Percentiles rank a stretch among this genome's conserved stretches.
Evolutionary conservation across 306 rosid genomes (phyloP).

Genomic region (Ormosia emarginata): DNA sequence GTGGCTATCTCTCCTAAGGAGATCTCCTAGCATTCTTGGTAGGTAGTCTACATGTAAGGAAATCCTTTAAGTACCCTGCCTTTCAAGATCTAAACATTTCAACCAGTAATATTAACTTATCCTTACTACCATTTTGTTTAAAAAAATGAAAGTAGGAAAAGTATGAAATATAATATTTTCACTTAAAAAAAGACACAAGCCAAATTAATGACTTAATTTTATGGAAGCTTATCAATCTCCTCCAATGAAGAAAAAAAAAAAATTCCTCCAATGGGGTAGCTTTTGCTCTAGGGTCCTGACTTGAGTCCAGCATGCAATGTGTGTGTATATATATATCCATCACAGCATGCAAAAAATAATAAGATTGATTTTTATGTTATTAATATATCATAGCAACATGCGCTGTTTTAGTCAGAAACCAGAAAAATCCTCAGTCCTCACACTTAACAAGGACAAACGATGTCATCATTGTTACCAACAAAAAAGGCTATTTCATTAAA

Average conservation of each 20-base stretch:
- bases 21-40: too few species aligned
- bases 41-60: too few species aligned
- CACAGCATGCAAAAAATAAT: constrained; percentile 20
- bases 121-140: neutral
- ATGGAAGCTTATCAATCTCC: neutral
- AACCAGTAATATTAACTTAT: too few species aligned
- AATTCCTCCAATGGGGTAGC: neutral
- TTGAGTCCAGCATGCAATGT: neutral
- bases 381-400: constrained; percentile 22
- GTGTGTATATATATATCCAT: neutral
- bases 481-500: neutral
- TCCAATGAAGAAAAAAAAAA: neutral
- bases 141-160: neutral
- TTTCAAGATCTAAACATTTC: neutral
- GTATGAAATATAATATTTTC: neutral
- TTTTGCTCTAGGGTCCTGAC: neutral
- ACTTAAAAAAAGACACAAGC: neutral
- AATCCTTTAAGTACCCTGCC: neutral
- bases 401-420: constrained; percentile 23
- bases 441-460: neutral
- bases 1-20: neutral
- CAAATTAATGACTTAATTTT: neutral
- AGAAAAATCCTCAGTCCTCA: constrained; percentile 16
- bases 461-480: neutral
- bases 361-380: neutral